Percentiles rank a stretch among this genome's conserved stretches.
phyloP scores from a whole-genome alignment of 2,329 filamentous ascomycete species.

The Lachnellula hyalina region DNA sequence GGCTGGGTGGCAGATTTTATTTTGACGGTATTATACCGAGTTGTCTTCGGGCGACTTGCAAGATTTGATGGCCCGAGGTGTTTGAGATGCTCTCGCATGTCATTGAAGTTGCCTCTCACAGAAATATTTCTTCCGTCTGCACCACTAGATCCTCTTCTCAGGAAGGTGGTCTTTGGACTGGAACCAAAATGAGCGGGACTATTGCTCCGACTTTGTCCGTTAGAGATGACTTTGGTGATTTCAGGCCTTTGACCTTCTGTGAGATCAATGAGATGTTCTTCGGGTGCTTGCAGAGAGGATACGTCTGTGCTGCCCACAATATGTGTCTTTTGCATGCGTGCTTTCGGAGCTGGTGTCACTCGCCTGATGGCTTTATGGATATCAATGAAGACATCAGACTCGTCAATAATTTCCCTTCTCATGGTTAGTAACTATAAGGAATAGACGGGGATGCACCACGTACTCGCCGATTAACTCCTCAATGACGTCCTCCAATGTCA shows the following conservation, averaged over 20 bases:
- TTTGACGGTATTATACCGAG: conserved; percentile 59
- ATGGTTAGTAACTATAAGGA: conserved; percentile 21
- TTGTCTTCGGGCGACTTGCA: conserved; percentile 58
- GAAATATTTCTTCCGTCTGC: conserved; percentile 51
- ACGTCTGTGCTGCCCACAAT: conserved; percentile 44
- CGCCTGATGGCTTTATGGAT: conserved; percentile 97
- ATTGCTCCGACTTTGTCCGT: conserved; percentile 10
- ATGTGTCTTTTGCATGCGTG: conserved; percentile 55
- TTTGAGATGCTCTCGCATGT: conserved; percentile 59
- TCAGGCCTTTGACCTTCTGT: conserved; percentile 32
- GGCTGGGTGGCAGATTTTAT: conserved; percentile 48
- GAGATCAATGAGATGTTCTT: conserved; percentile 39
- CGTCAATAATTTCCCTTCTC: conserved; percentile 91
- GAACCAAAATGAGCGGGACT: conserved; percentile 21
- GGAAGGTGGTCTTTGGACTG: conserved; percentile 45
- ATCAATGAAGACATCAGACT: conserved; percentile 97
- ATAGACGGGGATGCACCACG: conserved; percentile 34
- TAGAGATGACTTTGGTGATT: conserved; percentile 17
- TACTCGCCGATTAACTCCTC: conserved; percentile 97
- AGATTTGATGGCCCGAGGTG: conserved; percentile 63
- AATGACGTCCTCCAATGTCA: conserved; percentile 96
- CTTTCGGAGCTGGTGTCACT: conserved; percentile 53
- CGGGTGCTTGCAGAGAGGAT: conserved; percentile 27
- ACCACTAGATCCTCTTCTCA: conserved; percentile 52
- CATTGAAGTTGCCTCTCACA: conserved; percentile 55